phyloP scores from a whole-genome alignment of 768 basidiomycete genomes.

The Kwoniella dejecticola region DNA sequence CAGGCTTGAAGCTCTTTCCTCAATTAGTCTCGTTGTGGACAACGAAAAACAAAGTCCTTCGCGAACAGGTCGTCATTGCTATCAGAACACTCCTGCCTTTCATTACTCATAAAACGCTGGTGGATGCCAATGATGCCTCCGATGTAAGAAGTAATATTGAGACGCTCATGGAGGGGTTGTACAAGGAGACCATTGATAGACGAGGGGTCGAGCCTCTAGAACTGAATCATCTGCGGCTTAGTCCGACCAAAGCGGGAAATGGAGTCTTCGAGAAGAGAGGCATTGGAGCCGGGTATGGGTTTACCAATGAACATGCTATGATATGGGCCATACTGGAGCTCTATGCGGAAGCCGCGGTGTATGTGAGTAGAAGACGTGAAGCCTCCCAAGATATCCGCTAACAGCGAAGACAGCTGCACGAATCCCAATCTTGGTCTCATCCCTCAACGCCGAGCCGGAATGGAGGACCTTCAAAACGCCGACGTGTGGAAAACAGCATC shows the following conservation, averaged over 20 bases:
- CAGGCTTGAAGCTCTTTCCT: conserved; percentile 68
- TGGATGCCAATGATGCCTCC: conserved; percentile 1
- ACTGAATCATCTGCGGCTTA: conserved; percentile 67
- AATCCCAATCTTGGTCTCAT: conserved; percentile 10
- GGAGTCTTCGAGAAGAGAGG: conserved; percentile 21
- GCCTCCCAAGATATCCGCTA: not conserved
- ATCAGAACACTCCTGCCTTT: conserved; percentile 74
- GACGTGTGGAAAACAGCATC: conserved; percentile 37
- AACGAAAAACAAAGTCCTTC: conserved; percentile 72
- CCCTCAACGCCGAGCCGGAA: conserved; percentile 10
- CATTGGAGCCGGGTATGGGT: conserved; percentile 65
- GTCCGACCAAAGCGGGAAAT: too few relatives aligned
- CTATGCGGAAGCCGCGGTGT: conserved; percentile 31
- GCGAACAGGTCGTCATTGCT: conserved; percentile 77
- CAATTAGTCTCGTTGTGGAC: conserved; percentile 71
- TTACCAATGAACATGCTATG: conserved; percentile 58
- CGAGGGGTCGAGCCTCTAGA: conserved; percentile 69
- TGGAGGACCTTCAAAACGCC: conserved; percentile 36
- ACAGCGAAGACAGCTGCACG: conserved; percentile 8
- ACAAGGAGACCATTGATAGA: conserved; percentile 66
- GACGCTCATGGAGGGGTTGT: conserved; percentile 62
- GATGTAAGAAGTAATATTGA: conserved; percentile 24
- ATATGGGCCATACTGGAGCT: conserved; percentile 57
- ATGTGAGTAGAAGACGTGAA: conserved; percentile 6
- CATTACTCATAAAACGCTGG: conserved; percentile 57